phyloP scores from a whole-genome alignment of 805 yeast species.

The Sungouiozyma intestinalis region DNA sequence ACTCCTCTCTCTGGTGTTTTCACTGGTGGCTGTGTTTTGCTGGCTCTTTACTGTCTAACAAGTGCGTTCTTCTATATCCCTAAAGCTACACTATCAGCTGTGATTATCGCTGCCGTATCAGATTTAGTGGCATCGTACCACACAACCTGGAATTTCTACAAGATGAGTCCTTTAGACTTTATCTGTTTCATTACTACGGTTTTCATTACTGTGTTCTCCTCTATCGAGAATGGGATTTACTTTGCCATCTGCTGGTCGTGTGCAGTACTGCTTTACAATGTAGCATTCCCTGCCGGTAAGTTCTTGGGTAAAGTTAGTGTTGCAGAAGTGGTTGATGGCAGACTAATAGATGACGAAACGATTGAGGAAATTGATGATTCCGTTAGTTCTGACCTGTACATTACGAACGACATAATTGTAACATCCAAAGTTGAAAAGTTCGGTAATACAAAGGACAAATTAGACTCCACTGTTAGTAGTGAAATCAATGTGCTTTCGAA shows the following conservation, averaged over 20 bases:
- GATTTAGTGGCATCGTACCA: constrained; percentile 68
- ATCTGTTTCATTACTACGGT: constrained; percentile 65
- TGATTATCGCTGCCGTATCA: constrained; percentile 87
- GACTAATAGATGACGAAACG: constrained; percentile 25
- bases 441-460: background rate
- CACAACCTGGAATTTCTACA: constrained; percentile 61
- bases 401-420: background rate
- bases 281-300: constrained; percentile 72
- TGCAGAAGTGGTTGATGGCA: constrained; percentile 61
- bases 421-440: background rate
- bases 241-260: constrained; percentile 80
- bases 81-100: constrained; percentile 75
- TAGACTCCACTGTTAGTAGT: background rate
- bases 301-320: constrained; percentile 72
- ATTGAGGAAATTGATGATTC: constrained; percentile 2
- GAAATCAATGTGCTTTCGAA: background rate
- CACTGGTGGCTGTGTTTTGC: constrained; percentile 79
- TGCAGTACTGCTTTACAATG: constrained; percentile 60
- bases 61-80: constrained; percentile 82
- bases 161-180: constrained; percentile 62
- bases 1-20: constrained; percentile 89
- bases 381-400: background rate
- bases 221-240: constrained; percentile 84
- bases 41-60: constrained; percentile 79
- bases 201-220: constrained; percentile 60